These are phyloP conservation scores for Helotiales sp. DNA, from an alignment of 2,329 filamentous ascomycete species.

Conservation along the genomic window DNA sequence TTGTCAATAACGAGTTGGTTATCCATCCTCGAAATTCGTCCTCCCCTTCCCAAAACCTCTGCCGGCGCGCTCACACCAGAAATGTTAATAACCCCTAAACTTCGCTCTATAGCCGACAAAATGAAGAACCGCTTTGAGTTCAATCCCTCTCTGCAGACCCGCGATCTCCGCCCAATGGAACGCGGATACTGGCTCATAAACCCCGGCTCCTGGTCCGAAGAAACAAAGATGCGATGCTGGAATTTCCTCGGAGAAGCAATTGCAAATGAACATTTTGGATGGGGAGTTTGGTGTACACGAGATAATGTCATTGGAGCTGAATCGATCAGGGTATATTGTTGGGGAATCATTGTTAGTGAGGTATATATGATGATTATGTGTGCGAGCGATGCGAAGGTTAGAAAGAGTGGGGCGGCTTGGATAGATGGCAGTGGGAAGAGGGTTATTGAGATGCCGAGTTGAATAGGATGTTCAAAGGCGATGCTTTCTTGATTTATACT, in stretches of 20 bases:
- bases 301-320: conserved; percentile 28
- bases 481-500: no score
- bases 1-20: neutral
- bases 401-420: conserved; percentile 62
- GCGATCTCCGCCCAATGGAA: conserved; percentile 59
- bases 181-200: conserved; percentile 77
- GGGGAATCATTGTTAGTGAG: conserved; percentile 71
- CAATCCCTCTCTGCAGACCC: conserved; percentile 47
- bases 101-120: conserved; percentile 53
- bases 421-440: conserved; percentile 59
- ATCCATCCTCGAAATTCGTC: conserved; percentile 47
- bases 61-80: conserved; percentile 45
- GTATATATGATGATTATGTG: conserved; percentile 75
- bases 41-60: conserved; percentile 54
- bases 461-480: no score
- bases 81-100: conserved; percentile 55
- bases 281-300: conserved; percentile 63
- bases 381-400: conserved; percentile 64
- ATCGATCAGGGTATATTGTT: conserved; percentile 69
- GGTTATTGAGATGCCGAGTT: conserved; percentile 51
- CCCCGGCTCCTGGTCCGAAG: conserved; percentile 52
- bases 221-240: conserved; percentile 58
- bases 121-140: conserved; percentile 49
- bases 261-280: conserved; percentile 58
- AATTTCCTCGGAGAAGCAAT: conserved; percentile 60